Conservation (phyloP, 768 basidiomycete genomes). For the Lactarius hengduanensis region DNA sequence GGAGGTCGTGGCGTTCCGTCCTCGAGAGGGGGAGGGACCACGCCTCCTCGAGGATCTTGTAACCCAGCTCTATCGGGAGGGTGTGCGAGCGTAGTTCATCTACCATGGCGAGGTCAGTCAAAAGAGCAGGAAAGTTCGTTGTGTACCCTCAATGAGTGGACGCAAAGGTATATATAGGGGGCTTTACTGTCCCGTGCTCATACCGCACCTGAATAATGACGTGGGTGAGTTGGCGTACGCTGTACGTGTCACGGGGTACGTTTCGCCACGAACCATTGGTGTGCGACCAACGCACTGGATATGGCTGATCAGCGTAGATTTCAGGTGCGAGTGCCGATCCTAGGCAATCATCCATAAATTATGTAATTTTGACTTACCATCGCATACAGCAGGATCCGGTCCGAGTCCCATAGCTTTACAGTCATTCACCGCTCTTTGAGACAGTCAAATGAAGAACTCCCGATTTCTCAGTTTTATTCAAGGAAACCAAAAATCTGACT, state of each 20-base stretch:
- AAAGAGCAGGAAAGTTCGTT: not conserved
- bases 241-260: not conserved
- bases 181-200: not conserved
- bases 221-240: not conserved
- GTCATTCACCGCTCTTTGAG: no score
- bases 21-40: conserved; percentile 38
- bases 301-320: no score
- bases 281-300: no score
- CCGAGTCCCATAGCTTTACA: no score
- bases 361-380: no score
- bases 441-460: no score
- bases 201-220: not conserved
- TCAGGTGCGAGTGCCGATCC: no score
- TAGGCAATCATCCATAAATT: no score
- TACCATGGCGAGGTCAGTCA: not conserved
- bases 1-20: conserved; percentile 37
- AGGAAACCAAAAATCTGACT: no score
- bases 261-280: not conserved
- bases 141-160: not conserved
- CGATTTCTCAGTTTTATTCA: no score
- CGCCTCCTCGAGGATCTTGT: conserved; percentile 37
- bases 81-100: not conserved
- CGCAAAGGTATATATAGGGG: not conserved
- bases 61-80: conserved; percentile 41
- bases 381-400: no score